Base-by-base conservation (phyloP, 805 yeast genomes). In the Saturnispora zaruensis region DNA sequence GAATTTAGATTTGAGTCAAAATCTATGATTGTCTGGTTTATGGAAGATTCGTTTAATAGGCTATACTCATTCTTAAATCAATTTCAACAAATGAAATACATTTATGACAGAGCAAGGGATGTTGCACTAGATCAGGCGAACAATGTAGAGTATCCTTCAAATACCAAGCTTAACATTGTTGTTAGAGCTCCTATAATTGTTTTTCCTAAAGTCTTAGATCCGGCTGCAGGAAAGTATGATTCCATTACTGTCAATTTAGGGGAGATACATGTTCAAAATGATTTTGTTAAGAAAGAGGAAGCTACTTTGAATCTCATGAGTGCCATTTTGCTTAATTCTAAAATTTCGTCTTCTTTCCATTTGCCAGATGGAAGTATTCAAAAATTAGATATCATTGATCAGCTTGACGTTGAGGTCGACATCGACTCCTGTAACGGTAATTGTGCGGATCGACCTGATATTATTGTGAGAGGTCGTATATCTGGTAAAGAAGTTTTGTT, bases 21-120 rank as follows among this genome's bases (percentile, higher is more conserved):
- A 0, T 79, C 96, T 0, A 69, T 87, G 56, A 79, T 77, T 51
- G 66, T 93, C 5, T 85, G 82, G 62, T 86, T 90, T 61, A 81
- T 88, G 18, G 96, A 91, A 58, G 84, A 81, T 52, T 84, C 97
- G 0, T 74, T 89, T 51, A 74, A 81, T 32, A 76, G 82, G 55
- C 75, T 95, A 9, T 59, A 84, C 28, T 71, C 75, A 9, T 91
- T 80, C 58, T 68, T 88, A 58, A 78, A 78, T 55, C 84, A 84
- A 57, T 86, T 95, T 59, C 83, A 80, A 51, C 77, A 77, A 57
- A 87, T 91, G 96, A 93, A 93, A 65, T 78, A 77, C 4, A 73
- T 90, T n/a, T 95, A 86, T 64, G 99, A 93, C 59, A 71, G 77
- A 20, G 95, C 98, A 0, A 76, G 98, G 51, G 87, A 84, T 59